phyloP scores from a whole-genome alignment of 2,329 filamentous ascomycete genomes.

The Raffaelea ambrosiae region DNA sequence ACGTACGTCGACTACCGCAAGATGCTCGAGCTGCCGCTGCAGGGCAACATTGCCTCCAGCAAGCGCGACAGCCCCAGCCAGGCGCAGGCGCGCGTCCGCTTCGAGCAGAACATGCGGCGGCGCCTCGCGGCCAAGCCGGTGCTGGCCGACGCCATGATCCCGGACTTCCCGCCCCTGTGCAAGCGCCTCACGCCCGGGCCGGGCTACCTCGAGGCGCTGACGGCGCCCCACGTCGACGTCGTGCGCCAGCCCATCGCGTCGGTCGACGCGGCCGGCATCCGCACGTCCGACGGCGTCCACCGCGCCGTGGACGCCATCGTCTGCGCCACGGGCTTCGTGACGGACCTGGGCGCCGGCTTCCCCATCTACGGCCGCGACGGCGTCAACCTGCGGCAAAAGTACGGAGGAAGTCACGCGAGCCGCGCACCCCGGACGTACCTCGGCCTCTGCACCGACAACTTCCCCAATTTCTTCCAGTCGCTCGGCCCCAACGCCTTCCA shows the following conservation, averaged over 20 bases:
- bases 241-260: conserved; percentile 20
- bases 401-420: conserved; percentile 9
- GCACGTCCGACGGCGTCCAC: conserved; percentile 15
- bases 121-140: background rate
- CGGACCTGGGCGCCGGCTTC: conserved; percentile 14
- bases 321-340: conserved; percentile 19
- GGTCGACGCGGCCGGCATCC: conserved; percentile 21
- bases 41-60: background rate
- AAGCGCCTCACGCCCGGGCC: conserved; percentile 18
- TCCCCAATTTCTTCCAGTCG: conserved; percentile 21
- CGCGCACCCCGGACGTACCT: conserved; percentile 13
- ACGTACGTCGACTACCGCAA: conserved; percentile 6
- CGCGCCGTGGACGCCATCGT: conserved; percentile 24
- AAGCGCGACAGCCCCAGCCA: background rate
- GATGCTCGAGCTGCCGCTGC: background rate
- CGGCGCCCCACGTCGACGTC: conserved; percentile 20
- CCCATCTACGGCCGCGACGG: conserved; percentile 14
- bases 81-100: background rate
- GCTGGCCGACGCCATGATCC: conserved; percentile 5
- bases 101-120: background rate
- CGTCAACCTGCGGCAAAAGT: conserved; percentile 12
- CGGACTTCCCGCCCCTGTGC: conserved; percentile 14
- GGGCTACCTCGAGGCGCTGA: conserved; percentile 18
- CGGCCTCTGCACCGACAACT: conserved; percentile 13
- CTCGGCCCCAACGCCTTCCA: conserved; percentile 9